A percentile compares a stretch with the other conserved stretches of the same genome.
These are phyloP conservation scores for Casuarina cunninghamiana DNA, from an alignment of 306 rosid genomes.

Conservation along the genomic window DNA sequence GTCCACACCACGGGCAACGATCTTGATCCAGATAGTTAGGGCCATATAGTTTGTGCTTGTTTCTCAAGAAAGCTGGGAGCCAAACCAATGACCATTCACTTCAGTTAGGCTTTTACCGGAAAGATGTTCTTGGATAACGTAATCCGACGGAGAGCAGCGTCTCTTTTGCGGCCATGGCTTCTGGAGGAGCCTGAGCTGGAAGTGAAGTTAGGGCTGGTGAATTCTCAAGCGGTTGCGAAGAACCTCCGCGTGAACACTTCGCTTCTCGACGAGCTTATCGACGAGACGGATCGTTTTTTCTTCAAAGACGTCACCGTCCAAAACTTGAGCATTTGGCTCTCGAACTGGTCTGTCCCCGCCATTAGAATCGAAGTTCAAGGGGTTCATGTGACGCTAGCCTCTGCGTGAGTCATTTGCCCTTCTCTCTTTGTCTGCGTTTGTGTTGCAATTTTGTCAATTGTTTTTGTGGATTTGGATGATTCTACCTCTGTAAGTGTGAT, in stretches of 20 bases:
- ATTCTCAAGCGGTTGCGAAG: slow-evolving; percentile 47
- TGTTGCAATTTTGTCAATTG: background rate
- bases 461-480: background rate
- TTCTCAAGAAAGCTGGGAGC: slow-evolving; percentile 13
- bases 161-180: slow-evolving; percentile 81
- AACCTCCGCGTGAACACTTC: slow-evolving; percentile 56
- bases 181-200: slow-evolving; percentile 60
- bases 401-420: slow-evolving; percentile 41
- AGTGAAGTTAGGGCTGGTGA: slow-evolving; percentile 55
- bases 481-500: slow-evolving; percentile 5
- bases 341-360: slow-evolving; percentile 68
- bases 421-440: background rate
- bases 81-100: background rate
- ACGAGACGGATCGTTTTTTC: slow-evolving; percentile 42
- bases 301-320: slow-evolving; percentile 58
- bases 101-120: background rate
- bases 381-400: slow-evolving; percentile 46
- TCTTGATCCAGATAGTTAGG: background rate
- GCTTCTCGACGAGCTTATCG: slow-evolving; percentile 56
- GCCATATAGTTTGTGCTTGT: background rate
- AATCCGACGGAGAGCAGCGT: slow-evolving; percentile 54
- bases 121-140: slow-evolving; percentile 51
- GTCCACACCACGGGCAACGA: background rate
- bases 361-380: slow-evolving; percentile 59
- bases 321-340: slow-evolving; percentile 53